Evolutionary conservation across 352 stramenopile genomes (phyloP).

Genomic region (Globisporangium heterothallicum): DNA sequence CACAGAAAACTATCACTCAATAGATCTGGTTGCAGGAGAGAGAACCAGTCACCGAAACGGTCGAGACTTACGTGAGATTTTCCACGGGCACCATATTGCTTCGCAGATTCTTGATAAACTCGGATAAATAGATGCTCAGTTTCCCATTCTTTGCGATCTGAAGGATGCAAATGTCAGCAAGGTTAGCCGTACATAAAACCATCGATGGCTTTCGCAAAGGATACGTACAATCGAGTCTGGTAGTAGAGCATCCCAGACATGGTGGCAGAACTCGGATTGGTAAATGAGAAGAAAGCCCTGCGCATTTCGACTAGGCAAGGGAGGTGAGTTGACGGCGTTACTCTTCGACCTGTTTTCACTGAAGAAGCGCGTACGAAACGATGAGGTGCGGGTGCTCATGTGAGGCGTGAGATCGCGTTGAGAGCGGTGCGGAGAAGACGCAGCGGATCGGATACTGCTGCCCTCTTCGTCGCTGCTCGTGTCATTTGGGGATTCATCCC

Average conservation of each 20-base stretch:
- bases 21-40: neutral
- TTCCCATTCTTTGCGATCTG: constrained; percentile 32
- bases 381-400: constrained; percentile 8
- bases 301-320: constrained; percentile 24
- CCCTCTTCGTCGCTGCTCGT: constrained; percentile 32
- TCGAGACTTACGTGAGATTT: constrained; percentile 49
- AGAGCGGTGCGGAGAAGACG: constrained; percentile 1
- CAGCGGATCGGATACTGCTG: constrained; percentile 2
- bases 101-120: constrained; percentile 61
- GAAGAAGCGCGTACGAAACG: constrained; percentile 10
- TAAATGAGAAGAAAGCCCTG: constrained; percentile 40
- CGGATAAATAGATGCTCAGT: constrained; percentile 50
- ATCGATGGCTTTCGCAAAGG: neutral
- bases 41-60: too few species aligned
- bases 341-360: constrained; percentile 4
- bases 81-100: constrained; percentile 50
- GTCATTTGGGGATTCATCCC: constrained; percentile 26
- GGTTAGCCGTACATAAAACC: neutral
- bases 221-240: constrained; percentile 30
- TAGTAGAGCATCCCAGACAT: constrained; percentile 51
- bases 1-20: neutral
- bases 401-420: constrained; percentile 5
- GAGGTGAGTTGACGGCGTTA: neutral
- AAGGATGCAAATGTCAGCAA: constrained; percentile 3
- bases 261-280: constrained; percentile 51